Conservation (phyloP, 805 yeast species). For the Saccharomyces eubayanus region DNA sequence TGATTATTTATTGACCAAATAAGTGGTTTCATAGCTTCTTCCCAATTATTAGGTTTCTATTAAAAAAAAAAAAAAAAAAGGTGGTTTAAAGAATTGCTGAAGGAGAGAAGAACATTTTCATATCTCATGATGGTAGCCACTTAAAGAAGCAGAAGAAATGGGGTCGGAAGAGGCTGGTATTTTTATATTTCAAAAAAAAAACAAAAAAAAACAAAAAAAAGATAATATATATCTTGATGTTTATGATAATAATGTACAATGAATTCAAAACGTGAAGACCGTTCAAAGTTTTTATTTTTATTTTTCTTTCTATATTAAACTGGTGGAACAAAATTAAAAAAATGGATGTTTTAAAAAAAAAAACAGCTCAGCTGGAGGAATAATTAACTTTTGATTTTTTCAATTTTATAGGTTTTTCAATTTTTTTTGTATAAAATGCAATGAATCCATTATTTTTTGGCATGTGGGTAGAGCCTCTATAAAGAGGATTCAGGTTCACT, state of each 20-base stretch:
- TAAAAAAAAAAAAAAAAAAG: not conserved
- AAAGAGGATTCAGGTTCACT: not conserved
- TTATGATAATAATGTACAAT: not conserved
- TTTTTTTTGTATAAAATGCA: not conserved
- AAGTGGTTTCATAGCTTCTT: not conserved
- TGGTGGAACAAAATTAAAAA: not conserved
- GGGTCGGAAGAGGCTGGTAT: not conserved
- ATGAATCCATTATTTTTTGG: conserved; percentile 1
- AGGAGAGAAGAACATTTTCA: not conserved
- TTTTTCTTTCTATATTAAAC: not conserved
- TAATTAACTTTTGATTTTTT: not conserved
- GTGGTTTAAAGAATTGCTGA: not conserved
- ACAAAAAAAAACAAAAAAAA: not conserved
- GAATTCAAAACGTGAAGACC: not conserved
- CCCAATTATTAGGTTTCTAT: not conserved
- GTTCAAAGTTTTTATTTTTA: not conserved
- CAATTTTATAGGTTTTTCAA: not conserved
- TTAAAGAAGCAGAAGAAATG: not conserved
- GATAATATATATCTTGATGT: not conserved
- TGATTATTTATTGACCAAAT: not conserved
- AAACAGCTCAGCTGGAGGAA: not conserved
- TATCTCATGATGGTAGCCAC: not conserved
- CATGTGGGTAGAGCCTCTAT: not conserved
- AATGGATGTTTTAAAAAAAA: not conserved
- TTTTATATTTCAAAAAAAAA: not conserved